These are phyloP conservation scores for Eragrostis tef DNA, from an alignment of 202 grass and related monocot genomes.

Conservation along the genomic window DNA sequence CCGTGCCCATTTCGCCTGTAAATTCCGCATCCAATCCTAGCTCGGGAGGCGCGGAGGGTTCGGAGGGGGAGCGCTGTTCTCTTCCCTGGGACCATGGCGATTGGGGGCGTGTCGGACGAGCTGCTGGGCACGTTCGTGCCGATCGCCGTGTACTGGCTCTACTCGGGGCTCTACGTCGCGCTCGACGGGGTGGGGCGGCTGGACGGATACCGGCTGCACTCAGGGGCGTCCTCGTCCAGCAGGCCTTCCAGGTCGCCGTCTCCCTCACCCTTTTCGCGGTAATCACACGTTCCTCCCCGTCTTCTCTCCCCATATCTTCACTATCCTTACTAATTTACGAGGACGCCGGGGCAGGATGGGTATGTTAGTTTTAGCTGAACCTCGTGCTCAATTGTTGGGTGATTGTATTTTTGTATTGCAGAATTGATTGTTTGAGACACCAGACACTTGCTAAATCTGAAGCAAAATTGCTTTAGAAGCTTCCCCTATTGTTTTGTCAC, in stretches of 20 bases:
- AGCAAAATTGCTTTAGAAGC: conserved; percentile 11
- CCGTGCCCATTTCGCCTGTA: background rate
- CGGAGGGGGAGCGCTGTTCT: background rate
- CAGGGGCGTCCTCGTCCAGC: conserved; percentile 79
- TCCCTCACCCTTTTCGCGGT: conserved; percentile 74
- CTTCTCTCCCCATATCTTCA: background rate
- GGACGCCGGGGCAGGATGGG: background rate
- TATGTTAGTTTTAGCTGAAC: conserved; percentile 4
- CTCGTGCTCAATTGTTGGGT: background rate
- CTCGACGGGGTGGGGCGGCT: conserved; percentile 54
- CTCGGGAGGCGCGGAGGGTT: background rate
- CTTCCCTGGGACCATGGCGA: conserved; percentile 47
- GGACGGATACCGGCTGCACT: conserved; percentile 68
- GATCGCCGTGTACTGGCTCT: conserved; percentile 84
- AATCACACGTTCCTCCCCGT: conserved; percentile 17
- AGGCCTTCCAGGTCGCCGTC: conserved; percentile 73
- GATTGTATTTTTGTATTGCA: background rate
- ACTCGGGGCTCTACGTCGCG: conserved; percentile 72
- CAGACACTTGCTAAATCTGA: conserved; percentile 5
- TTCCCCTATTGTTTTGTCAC: conserved; percentile 24
- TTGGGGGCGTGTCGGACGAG: conserved; percentile 70
- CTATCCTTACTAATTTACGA: background rate
- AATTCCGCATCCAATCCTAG: background rate
- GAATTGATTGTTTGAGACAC: background rate
- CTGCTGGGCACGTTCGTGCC: conserved; percentile 74